phyloP scores from a whole-genome alignment of 2,329 filamentous ascomycete species.

The Pestalotiopsis sp. region DNA sequence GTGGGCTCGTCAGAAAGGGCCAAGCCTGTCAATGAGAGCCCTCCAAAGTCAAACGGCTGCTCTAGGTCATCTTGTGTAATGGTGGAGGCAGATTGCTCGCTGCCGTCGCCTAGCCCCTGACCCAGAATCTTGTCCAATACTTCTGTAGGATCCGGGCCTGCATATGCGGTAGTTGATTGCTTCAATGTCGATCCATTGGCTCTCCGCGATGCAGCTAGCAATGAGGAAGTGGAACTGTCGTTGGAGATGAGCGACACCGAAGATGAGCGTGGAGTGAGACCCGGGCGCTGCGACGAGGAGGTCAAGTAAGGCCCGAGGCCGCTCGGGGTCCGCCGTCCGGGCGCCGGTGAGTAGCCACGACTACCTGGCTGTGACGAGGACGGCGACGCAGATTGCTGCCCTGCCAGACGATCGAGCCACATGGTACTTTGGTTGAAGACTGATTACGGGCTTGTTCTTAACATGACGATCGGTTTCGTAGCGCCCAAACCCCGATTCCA shows the following conservation, averaged over 20 bases:
- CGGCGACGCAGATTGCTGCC: slow-evolving; percentile 65
- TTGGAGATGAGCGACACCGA: slow-evolving; percentile 80
- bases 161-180: slow-evolving; percentile 54
- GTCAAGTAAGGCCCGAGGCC: slow-evolving; percentile 71
- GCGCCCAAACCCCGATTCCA: background rate
- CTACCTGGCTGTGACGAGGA: slow-evolving; percentile 54
- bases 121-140: slow-evolving; percentile 61
- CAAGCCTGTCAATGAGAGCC: slow-evolving; percentile 75
- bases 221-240: slow-evolving; percentile 74
- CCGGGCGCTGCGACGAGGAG: slow-evolving; percentile 62
- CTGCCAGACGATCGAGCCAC: slow-evolving; percentile 90
- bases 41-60: slow-evolving; percentile 77
- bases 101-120: slow-evolving; percentile 16
- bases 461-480: slow-evolving; percentile 7
- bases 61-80: slow-evolving; percentile 59
- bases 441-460: slow-evolving; percentile 1
- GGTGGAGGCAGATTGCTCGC: background rate
- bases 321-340: slow-evolving; percentile 65
- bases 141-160: slow-evolving; percentile 70
- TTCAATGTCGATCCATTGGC: slow-evolving; percentile 71
- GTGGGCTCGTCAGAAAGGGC: slow-evolving; percentile 40
- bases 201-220: slow-evolving; percentile 66
- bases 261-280: slow-evolving; percentile 65
- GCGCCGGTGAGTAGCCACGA: slow-evolving; percentile 73
- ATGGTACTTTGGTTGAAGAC: slow-evolving; percentile 50